A percentile compares a stretch with the other conserved stretches of the same genome.
Conservation (phyloP, 805 yeast species). For the Ogataea ramenticola region DNA sequence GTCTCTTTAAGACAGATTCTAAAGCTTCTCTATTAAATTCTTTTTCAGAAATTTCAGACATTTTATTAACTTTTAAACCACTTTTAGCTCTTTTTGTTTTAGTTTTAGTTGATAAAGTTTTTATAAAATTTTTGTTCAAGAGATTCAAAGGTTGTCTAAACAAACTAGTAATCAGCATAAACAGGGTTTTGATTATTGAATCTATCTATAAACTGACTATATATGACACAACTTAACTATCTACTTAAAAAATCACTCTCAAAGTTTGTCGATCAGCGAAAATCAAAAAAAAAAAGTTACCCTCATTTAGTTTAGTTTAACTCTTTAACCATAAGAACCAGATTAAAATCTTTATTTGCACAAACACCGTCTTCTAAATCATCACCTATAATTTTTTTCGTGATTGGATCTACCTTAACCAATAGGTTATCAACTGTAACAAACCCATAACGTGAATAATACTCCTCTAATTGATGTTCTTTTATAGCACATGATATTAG, state of each 20-base stretch:
- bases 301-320: too few relatives aligned
- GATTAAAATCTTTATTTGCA: conserved; percentile 32
- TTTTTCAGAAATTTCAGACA: conserved; percentile 9
- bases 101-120: neutral
- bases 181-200: neutral
- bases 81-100: neutral
- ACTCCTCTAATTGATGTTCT: conserved; percentile 41
- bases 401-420: conserved; percentile 17
- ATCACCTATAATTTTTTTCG: conserved; percentile 11
- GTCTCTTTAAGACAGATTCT: conserved; percentile 86
- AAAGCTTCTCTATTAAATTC: conserved; percentile 75
- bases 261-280: too few relatives aligned
- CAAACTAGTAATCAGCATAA: neutral
- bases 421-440: conserved; percentile 15
- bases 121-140: neutral
- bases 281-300: too few relatives aligned
- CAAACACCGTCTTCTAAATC: conserved; percentile 30
- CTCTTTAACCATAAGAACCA: conserved; percentile 34
- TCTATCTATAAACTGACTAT: too few relatives aligned
- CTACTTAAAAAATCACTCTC: too few relatives aligned
- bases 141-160: neutral
- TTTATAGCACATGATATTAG: conserved; percentile 36
- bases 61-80: conserved; percentile 5
- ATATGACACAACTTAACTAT: too few relatives aligned
- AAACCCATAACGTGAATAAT: conserved; percentile 39